Evolutionary conservation across 495 filamentous ascomycete genomes (phyloP).

Genomic region (Echria macrotheca): DNA sequence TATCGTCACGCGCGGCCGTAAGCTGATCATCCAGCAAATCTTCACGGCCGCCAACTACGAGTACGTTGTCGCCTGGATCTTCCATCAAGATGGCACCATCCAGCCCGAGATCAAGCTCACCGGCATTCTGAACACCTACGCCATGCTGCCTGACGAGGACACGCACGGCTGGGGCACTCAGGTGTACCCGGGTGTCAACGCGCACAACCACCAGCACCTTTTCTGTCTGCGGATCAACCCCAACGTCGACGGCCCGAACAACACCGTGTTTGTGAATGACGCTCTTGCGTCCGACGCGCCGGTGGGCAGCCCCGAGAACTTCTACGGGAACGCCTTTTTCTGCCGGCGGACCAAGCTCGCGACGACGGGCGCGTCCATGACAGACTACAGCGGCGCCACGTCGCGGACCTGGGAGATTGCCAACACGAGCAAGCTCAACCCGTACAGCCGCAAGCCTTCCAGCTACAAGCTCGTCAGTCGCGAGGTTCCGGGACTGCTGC

Average conservation of each 20-base stretch:
- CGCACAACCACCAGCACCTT: conserved; percentile 89
- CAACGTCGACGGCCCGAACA: conserved; percentile 80
- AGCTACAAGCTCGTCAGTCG: conserved; percentile 88
- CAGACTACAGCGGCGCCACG: conserved; percentile 75
- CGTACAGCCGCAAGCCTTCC: conserved; percentile 80
- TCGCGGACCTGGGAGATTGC: conserved; percentile 87
- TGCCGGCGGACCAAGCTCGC: conserved; percentile 79
- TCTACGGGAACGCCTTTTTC: conserved; percentile 91
- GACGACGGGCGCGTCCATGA: conserved; percentile 64
- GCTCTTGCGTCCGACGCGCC: conserved; percentile 58
- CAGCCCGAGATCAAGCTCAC: conserved; percentile 94
- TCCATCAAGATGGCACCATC: conserved; percentile 90
- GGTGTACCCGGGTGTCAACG: conserved; percentile 56
- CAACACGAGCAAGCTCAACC: conserved; percentile 78
- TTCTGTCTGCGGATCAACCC: conserved; percentile 91
- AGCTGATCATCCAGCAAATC: conserved; percentile 84
- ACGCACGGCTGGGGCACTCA: conserved; percentile 88
- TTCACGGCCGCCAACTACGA: conserved; percentile 98
- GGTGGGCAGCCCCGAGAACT: conserved; percentile 76
- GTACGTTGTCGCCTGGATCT: conserved; percentile 88
- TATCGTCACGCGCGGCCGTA: conserved; percentile 81
- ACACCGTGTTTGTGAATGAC: conserved; percentile 83
- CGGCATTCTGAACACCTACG: conserved; percentile 90
- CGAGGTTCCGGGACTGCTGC: conserved; percentile 73
- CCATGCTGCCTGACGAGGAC: conserved; percentile 78